Percentiles rank a stretch among this genome's conserved stretches.
These are phyloP conservation scores for Nannizzia gypsea DNA, from an alignment of 2,329 filamentous ascomycete species.

Conservation along the genomic window DNA sequence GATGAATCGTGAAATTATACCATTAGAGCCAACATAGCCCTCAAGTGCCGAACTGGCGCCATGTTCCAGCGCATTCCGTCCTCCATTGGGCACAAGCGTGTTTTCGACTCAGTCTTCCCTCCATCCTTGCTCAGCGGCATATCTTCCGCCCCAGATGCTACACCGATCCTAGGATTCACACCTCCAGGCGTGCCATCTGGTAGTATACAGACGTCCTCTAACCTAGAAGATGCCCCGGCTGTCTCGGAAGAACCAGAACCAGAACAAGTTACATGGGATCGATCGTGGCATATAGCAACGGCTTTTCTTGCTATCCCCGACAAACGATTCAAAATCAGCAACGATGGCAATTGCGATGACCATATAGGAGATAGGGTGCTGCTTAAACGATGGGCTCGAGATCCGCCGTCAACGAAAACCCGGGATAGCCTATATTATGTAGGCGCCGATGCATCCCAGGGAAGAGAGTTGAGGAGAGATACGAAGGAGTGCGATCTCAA, in stretches of 20 bases:
- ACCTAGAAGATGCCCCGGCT: neutral
- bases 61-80: constrained; percentile 14
- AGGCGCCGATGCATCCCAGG: constrained; percentile 15
- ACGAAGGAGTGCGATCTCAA: constrained; percentile 23
- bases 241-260: constrained; percentile 10
- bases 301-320: constrained; percentile 30
- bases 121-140: constrained; percentile 26
- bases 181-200: constrained; percentile 13
- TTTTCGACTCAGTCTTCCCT: constrained; percentile 35
- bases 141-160: constrained; percentile 19
- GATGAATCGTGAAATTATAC: neutral
- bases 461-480: constrained; percentile 11
- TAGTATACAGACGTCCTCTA: constrained; percentile 2
- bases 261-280: constrained; percentile 28
- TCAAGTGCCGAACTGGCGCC: neutral
- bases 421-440: constrained; percentile 27
- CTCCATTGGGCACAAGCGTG: constrained; percentile 25
- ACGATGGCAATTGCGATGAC: constrained; percentile 6
- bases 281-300: constrained; percentile 32
- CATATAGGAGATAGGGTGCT: constrained; percentile 19
- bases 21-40: neutral
- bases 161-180: constrained; percentile 17
- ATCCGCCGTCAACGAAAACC: constrained; percentile 22
- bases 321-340: constrained; percentile 19
- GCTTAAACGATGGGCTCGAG: constrained; percentile 23